Base-by-base conservation (phyloP, 257 asterid species). In the Galeopsis tetrahit region DNA sequence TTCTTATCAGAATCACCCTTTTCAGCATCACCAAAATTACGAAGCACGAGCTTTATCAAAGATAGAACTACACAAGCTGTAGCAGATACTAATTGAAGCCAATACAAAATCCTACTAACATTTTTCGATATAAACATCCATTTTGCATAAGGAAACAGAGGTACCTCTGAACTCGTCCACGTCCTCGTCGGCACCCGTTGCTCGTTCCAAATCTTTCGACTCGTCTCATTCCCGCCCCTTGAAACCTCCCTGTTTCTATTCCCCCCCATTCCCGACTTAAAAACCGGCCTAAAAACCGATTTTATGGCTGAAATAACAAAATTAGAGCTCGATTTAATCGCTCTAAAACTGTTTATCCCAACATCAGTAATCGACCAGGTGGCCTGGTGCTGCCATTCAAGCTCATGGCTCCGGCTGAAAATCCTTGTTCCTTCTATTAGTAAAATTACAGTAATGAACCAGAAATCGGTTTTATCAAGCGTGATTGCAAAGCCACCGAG, bases 401-500 rank as follows among this genome's bases (percentile, higher is more conserved):
- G 95, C 92, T 95, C 99, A 10, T 75, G 97, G 65, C 97, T 95
- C 28, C 99, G 60, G 81, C 99, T 90, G 71, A 91, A 92, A 4
- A 95, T 92, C 6, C 98, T 61, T 0, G 98, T 78, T 2, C 96
- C 92, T 57, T 95, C 98, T 32, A 87, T 90, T 6, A 92, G 33
- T 13, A 95, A 80, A 36, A 95, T 92, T 2, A 84, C 78, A 1
- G 98, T 95, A 31, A 95, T 89, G 91, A 82, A 86, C 98, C 99
- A 95, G 80, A 95, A 92, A n/a, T 95, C 99, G 1, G 97, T 87
- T 31, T 75, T 80, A 6, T 83, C 89, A 0, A 95, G 79, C 4
- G 97, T 86, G 5, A 91, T 92, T 35, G 97, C 98, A 51, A 95
- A 95, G 9, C 97, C 99, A 4, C 99, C 99, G 4, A 95, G 97